phyloP scores from a whole-genome alignment of 2,329 filamentous ascomycete genomes.

The Whalleya microplaca region DNA sequence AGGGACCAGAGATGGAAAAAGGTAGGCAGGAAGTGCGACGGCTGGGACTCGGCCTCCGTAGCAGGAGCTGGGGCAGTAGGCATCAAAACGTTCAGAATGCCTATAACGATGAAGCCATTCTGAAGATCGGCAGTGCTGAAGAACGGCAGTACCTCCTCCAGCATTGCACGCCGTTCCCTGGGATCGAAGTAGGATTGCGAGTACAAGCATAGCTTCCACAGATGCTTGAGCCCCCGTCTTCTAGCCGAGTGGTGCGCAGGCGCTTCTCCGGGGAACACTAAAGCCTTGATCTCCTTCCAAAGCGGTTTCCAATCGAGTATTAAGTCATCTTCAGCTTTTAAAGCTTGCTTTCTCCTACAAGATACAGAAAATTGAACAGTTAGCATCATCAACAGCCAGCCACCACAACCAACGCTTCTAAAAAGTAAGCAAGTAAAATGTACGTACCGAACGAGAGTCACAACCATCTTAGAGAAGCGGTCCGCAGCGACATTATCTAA shows the following conservation, averaged over 20 bases:
- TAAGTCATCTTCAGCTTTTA: constrained; percentile 89
- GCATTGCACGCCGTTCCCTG: constrained; percentile 77
- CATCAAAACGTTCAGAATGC: constrained; percentile 82
- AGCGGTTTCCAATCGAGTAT: constrained; percentile 89
- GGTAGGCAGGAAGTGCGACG: constrained; percentile 86
- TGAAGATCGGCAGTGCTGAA: constrained; percentile 94
- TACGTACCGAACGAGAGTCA: constrained; percentile 87
- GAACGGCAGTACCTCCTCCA: constrained; percentile 80
- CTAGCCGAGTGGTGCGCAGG: constrained; percentile 64
- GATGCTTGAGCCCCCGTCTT: constrained; percentile 61
- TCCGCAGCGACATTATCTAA: constrained; percentile 82
- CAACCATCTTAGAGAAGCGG: constrained; percentile 95
- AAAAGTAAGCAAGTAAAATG: neutral
- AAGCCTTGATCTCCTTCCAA: constrained; percentile 88
- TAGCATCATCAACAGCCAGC: neutral
- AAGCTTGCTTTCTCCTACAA: constrained; percentile 86
- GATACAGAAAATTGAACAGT: constrained; percentile 12
- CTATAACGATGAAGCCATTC: constrained; percentile 90
- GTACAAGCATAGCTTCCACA: constrained; percentile 89
- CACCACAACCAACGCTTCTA: constrained; percentile 4
- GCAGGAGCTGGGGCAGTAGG: constrained; percentile 80
- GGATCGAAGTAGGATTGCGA: constrained; percentile 93
- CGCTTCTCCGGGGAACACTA: constrained; percentile 85
- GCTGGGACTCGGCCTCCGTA: constrained; percentile 75
- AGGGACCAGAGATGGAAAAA: constrained; percentile 97